Conservation (phyloP, 1,139 yeast species). For the Debaryomyces subglobosus region DNA sequence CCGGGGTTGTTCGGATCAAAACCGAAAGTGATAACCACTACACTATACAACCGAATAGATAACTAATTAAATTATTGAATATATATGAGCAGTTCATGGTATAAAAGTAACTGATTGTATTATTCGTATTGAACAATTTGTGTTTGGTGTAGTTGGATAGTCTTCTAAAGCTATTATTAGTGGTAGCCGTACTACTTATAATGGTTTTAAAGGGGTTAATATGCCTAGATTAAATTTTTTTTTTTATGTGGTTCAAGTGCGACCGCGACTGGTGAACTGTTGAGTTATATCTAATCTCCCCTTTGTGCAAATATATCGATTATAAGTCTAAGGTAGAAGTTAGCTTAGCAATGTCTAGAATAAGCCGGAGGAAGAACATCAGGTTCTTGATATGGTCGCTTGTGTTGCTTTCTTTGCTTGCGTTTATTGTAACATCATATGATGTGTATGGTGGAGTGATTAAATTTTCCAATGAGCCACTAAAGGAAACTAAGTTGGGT, state of each 20-base stretch:
- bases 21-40: slow-evolving; percentile 55
- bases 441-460: slow-evolving; percentile 4
- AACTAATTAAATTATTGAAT: too few species aligned
- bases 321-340: background rate
- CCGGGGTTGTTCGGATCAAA: slow-evolving; percentile 87
- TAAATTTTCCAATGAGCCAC: slow-evolving; percentile 3
- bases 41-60: slow-evolving; percentile 30
- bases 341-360: slow-evolving; percentile 5
- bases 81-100: background rate
- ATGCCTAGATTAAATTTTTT: background rate
- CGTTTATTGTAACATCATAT: slow-evolving; percentile 2
- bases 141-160: background rate
- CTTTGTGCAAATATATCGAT: background rate
- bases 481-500: background rate
- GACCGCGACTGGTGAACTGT: slow-evolving; percentile 3
- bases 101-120: background rate
- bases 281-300: background rate
- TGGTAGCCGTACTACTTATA: background rate
- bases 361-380: slow-evolving; percentile 6
- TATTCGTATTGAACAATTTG: too few species aligned
- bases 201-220: background rate
- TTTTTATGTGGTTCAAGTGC: slow-evolving; percentile 8
- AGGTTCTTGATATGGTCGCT: slow-evolving; percentile 5
- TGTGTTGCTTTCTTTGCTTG: slow-evolving; percentile 2
- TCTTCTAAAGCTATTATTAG: background rate